phyloP scores from a whole-genome alignment of 2,329 filamentous ascomycete genomes.

The Mycosphaerella arachidis region DNA sequence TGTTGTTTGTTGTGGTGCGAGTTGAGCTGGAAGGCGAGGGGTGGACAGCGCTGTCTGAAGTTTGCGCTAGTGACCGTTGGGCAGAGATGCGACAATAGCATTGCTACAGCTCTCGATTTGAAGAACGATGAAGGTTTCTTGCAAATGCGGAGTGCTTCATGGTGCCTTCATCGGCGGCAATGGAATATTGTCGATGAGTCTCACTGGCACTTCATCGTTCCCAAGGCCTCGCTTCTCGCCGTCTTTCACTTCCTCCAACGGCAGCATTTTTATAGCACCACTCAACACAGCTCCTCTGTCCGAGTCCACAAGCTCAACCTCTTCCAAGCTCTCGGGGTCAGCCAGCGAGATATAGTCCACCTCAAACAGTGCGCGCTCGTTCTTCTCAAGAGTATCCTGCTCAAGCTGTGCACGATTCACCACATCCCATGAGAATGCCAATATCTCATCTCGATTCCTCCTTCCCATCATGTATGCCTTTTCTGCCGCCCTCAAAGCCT shows the following conservation, averaged over 20 bases:
- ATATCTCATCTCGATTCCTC: constrained; percentile 59
- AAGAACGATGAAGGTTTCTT: background rate
- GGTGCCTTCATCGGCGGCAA: constrained; percentile 5
- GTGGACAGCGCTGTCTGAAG: background rate
- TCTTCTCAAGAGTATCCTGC: constrained; percentile 58
- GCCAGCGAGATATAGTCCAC: constrained; percentile 91
- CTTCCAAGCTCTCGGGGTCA: constrained; percentile 76
- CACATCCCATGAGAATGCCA: constrained; percentile 65
- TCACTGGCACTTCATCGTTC: constrained; percentile 67
- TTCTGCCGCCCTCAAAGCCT: constrained; percentile 67
- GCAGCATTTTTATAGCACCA: constrained; percentile 84
- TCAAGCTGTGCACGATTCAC: constrained; percentile 51
- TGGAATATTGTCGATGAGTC: constrained; percentile 85
- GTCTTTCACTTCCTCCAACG: constrained; percentile 63
- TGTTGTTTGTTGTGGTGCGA: background rate
- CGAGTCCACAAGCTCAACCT: constrained; percentile 67
- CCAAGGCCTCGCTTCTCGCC: constrained; percentile 71
- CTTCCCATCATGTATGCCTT: constrained; percentile 55
- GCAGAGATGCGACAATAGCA: background rate
- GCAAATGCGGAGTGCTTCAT: background rate
- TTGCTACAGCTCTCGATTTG: background rate
- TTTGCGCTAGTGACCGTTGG: background rate
- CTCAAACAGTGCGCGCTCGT: constrained; percentile 66
- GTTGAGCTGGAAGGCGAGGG: background rate
- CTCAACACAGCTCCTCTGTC: constrained; percentile 76